Base-by-base conservation (phyloP, 306 rosid species). In the Boehmeria nivea region DNA sequence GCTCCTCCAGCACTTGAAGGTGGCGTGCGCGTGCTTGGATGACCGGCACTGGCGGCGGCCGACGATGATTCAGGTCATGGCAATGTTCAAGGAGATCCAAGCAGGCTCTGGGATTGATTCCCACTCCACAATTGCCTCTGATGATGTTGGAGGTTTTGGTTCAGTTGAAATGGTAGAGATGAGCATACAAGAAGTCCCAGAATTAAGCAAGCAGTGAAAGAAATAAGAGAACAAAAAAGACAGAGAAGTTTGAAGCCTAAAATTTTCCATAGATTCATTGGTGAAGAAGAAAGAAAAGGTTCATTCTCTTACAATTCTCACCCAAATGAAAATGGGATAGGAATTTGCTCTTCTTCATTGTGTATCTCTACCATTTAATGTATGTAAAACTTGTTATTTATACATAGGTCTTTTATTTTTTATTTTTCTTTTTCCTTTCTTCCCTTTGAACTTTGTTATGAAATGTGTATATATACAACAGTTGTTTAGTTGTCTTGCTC, bases 91-190 rank as follows among this genome's bases (percentile, higher is more conserved):
- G 83, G 95, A 77, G 69, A 87, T 93, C 57, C 96, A 93, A 57
- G 88, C 96, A 0, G 99, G 95, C 5, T 83, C 89, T 0, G 99
- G 96, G 12, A 78, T 91, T 13, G 99, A 91, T 54, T 87, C 95
- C 2, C 87, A 81, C 17, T 84, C 95, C 31, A 83, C 95, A 22
- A 85, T 87, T 58, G 85, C 72, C 61, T 48, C 84, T 0, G 89
- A 83, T 0, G 89, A 79, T 10, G 15, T n/a, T 11, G 82, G 72
- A 54, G 82, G 80, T 26, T 84, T 84, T 60, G 53, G 70, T 44
- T 62, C 69, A 0, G 64, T 90, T 10, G 94, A 80, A 43, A 82
- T 79, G 84, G 84, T 84, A 46, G 96, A 82, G 34, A 84, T 91
- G 99, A 93, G 83, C 77, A 81, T 93, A 54, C 75, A 77, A 66